Percentiles rank a stretch among this genome's conserved stretches.
Conservation (phyloP, 2,329 filamentous ascomycete species). For the Aspergillus calidoustus region DNA sequence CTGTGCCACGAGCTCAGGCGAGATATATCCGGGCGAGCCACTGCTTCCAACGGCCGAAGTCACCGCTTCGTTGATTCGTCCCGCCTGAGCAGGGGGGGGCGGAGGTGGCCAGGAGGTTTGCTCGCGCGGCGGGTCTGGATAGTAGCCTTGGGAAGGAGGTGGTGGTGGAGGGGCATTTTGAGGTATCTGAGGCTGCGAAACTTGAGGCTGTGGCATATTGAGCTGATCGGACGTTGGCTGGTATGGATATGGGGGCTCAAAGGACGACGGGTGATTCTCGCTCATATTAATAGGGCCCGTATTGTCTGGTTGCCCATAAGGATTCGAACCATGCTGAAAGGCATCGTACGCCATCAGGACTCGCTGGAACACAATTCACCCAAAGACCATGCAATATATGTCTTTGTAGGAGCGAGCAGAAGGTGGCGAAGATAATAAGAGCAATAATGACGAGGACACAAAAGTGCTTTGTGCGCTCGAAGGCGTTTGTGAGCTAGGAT, state of each 20-base stretch:
- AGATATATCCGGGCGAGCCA: constrained; percentile 55
- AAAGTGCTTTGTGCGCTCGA: constrained; percentile 12
- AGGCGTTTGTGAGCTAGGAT: constrained; percentile 10
- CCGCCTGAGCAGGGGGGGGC: constrained; percentile 26
- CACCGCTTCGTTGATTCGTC: constrained; percentile 61
- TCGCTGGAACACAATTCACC: constrained; percentile 11
- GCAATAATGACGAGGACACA: constrained; percentile 5
- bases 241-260: constrained; percentile 38
- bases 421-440: neutral
- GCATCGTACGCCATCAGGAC: constrained; percentile 49
- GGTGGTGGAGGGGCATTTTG: constrained; percentile 22
- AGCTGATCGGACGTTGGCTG: constrained; percentile 36
- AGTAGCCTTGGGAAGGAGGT: constrained; percentile 24
- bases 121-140: constrained; percentile 27
- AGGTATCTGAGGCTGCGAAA: constrained; percentile 40
- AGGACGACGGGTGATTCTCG: constrained; percentile 32
- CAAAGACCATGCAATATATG: constrained; percentile 1
- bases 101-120: constrained; percentile 27
- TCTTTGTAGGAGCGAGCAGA: neutral
- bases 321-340: constrained; percentile 38
- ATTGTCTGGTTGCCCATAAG: constrained; percentile 35
- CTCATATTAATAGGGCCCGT: constrained; percentile 28
- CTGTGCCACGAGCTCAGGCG: constrained; percentile 64
- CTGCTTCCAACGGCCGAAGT: constrained; percentile 60
- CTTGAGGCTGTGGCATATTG: constrained; percentile 44